These are phyloP conservation scores for Anacardium occidentale DNA, from an alignment of 345 rosid species.

Conservation along the genomic window DNA sequence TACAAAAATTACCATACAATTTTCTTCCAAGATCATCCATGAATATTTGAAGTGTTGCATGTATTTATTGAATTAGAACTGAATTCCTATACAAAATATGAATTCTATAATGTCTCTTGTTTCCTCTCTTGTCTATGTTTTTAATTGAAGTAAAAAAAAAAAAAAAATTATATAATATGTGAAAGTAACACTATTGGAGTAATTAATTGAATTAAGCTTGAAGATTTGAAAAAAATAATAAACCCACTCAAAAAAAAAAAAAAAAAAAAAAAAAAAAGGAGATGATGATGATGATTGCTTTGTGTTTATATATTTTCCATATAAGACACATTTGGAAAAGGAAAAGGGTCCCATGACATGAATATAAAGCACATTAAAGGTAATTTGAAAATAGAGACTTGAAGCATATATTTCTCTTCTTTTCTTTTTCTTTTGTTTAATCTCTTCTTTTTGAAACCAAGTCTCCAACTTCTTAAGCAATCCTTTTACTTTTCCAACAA, in stretches of 20 bases:
- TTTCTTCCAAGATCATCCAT: background rate
- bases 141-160: background rate
- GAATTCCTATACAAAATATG: too few relatives aligned
- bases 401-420: constrained; percentile 16
- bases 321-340: constrained; percentile 45
- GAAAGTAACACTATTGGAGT: too few relatives aligned
- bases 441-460: constrained; percentile 16
- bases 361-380: constrained; percentile 40
- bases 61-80: too few relatives aligned
- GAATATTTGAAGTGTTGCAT: too few relatives aligned
- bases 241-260: constrained; percentile 13
- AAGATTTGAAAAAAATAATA: background rate
- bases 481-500: constrained; percentile 29
- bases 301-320: constrained; percentile 22
- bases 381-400: constrained; percentile 26
- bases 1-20: background rate
- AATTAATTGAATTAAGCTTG: background rate
- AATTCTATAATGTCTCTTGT: too few relatives aligned
- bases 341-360: constrained; percentile 40
- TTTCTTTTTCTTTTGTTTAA: background rate
- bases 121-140: too few relatives aligned
- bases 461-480: constrained; percentile 41
- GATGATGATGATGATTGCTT: constrained; percentile 16
- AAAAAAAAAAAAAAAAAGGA: constrained; percentile 7
- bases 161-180: too few relatives aligned